Base-by-base conservation (phyloP, 169 alveolate genomes). In the Plasmodium malariae region DNA sequence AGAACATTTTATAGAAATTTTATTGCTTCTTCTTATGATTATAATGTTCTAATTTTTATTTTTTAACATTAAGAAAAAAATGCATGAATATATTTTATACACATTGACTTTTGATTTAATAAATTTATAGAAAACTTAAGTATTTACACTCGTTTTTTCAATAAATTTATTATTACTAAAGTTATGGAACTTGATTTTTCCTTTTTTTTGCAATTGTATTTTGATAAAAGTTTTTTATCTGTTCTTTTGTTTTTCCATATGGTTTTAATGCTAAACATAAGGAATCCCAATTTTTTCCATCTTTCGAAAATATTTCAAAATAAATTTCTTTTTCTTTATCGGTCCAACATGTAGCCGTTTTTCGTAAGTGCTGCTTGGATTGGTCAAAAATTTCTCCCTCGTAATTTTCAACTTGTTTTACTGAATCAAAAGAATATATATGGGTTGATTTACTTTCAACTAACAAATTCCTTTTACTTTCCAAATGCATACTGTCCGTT, bases 201-300 rank as follows among this genome's bases (percentile, higher is more conserved):
- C 69, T 62, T 49, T 30, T 63, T 55, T 65, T 45, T 21, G 65
- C 89, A 62, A 78, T 78, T 37, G 74, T 26, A 30, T 90, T 90
- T 51, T 90, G 94, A 48, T 90, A 90, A 60, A 80, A 90, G 70
- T 90, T 90, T 51, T 90, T 90, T 17, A 90, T 73, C 65, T 90
- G 94, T 28, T 90, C 94, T 74, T 74, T 63, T 0, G 94, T 68
- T 83, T 90, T 90, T 5, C 94, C 94, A 80, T 70, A 90, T 4
- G 92, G 83, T n/a, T 71, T 51, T 48, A 90, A 48, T 0, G 92
- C 94, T 30, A 11, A 51, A 30, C 28, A 72, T 30, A 90, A 51
- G 62, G 89, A 51, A 21, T 45, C 74, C 94, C 94, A 90, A 63
- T 90, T 89, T 63, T 90, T 90, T 45, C 94, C 94, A 26, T 90